Percentiles rank a stretch among this genome's conserved stretches.
phyloP scores from a whole-genome alignment of 441 rosid species.

The Syzygium malaccense region DNA sequence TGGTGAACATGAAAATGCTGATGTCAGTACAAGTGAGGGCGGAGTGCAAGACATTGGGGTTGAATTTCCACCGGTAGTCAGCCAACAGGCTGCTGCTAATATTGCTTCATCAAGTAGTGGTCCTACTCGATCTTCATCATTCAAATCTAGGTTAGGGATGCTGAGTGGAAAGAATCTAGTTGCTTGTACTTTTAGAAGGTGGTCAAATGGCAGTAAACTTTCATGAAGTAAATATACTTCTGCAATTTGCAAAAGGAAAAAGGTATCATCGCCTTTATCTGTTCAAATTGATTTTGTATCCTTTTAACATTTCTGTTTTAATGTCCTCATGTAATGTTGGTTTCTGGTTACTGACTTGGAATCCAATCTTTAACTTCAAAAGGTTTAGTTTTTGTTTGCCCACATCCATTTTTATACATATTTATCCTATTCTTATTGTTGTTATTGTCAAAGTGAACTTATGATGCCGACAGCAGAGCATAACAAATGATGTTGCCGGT shows the following conservation, averaged over 20 bases:
- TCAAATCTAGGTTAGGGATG: conserved; percentile 53
- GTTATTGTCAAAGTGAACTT: background rate
- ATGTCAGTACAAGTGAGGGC: conserved; percentile 43
- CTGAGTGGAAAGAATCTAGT: conserved; percentile 44
- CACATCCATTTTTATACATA: background rate
- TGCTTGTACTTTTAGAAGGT: conserved; percentile 58
- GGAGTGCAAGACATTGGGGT: conserved; percentile 41
- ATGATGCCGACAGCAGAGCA: background rate
- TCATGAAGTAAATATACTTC: conserved; percentile 24
- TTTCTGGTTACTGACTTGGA: background rate
- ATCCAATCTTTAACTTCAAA: background rate
- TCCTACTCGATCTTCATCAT: conserved; percentile 32
- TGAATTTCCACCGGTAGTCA: conserved; percentile 28
- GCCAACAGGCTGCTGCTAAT: conserved; percentile 17
- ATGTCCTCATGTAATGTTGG: background rate
- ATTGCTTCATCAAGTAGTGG: conserved; percentile 32
- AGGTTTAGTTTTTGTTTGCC: background rate
- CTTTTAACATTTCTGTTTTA: background rate
- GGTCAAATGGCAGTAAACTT: conserved; percentile 39
- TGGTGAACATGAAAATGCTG: conserved; percentile 39
- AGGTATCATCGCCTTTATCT: background rate
- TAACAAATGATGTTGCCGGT: background rate
- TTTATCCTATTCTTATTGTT: background rate
- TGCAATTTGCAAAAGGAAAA: background rate
- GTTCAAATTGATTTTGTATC: background rate